Conservation (phyloP, 345 rosid species). For the Mallotus nudiflorus region DNA sequence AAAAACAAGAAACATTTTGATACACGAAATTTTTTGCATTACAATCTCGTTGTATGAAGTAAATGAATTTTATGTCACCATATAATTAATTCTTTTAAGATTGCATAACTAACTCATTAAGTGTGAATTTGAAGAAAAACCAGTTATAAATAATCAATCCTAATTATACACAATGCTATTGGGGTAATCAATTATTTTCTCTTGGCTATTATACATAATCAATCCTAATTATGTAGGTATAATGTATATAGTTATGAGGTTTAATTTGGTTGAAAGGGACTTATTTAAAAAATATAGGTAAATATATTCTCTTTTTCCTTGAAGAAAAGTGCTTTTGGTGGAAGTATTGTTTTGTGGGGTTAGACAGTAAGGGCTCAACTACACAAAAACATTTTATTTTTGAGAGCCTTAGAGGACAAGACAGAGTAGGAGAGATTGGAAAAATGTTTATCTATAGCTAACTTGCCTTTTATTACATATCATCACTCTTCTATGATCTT, state of each 20-base stretch:
- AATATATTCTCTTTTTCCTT: conserved; percentile 28
- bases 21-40: no score
- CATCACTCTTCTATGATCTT: conserved; percentile 19
- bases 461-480: conserved; percentile 21
- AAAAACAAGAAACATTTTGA: no score
- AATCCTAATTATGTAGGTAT: conserved; percentile 7
- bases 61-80: no score
- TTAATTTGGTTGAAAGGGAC: conserved; percentile 35
- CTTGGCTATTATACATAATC: background rate
- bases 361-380: conserved; percentile 50
- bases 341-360: conserved; percentile 38
- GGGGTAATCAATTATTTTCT: conserved; percentile 2
- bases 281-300: conserved; percentile 22
- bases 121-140: conserved; percentile 11
- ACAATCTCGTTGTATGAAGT: no score
- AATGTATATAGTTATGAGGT: background rate
- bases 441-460: background rate
- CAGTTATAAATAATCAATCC: no score
- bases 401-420: conserved; percentile 46
- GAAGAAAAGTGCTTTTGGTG: conserved; percentile 36
- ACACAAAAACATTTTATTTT: conserved; percentile 21
- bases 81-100: background rate
- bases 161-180: no score
- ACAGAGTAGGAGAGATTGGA: conserved; percentile 33
- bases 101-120: background rate